Evolutionary conservation across 1,284 basidiomycete genomes (phyloP).

Genomic region (Fereydounia khargensis): DNA sequence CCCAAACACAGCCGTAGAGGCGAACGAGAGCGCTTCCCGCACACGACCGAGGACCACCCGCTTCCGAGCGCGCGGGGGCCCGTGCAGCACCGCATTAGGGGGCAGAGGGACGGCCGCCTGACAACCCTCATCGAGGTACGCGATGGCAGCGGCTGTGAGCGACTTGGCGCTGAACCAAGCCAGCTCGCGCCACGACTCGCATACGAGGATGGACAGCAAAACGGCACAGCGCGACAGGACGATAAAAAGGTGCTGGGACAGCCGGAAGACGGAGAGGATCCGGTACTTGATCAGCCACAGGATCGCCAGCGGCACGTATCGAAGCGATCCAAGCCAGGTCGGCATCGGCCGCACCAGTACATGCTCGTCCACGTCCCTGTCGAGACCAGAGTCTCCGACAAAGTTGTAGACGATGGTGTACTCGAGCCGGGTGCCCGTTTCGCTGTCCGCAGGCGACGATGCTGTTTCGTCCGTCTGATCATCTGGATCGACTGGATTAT

Average conservation of each 20-base stretch:
- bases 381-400: slow-evolving; percentile 2
- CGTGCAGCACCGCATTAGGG: slow-evolving; percentile 14
- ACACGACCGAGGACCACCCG: slow-evolving; percentile 6
- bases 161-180: slow-evolving; percentile 19
- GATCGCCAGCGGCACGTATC: slow-evolving; percentile 15
- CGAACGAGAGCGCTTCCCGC: slow-evolving; percentile 8
- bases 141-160: slow-evolving; percentile 14
- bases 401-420: too few relatives aligned
- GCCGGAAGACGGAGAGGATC: slow-evolving; percentile 10
- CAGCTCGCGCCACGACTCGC: slow-evolving; percentile 19
- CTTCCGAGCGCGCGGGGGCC: slow-evolving; percentile 6
- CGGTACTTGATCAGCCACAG: slow-evolving; percentile 12
- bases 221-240: slow-evolving; percentile 13
- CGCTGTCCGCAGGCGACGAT: too few relatives aligned
- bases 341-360: slow-evolving; percentile 16
- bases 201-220: slow-evolving; percentile 17
- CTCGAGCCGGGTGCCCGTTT: too few relatives aligned
- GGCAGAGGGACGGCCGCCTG: slow-evolving; percentile 20
- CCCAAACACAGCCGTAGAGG: slow-evolving; percentile 19
- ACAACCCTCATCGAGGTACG: slow-evolving; percentile 17
- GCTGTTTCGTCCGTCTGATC: too few relatives aligned
- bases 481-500: too few relatives aligned
- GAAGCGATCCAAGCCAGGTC: slow-evolving; percentile 19
- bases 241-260: slow-evolving; percentile 18
- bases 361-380: slow-evolving; percentile 6